A percentile compares a stretch with the other conserved stretches of the same genome.
Conservation (phyloP, 768 basidiomycete genomes). For the Rhizopogon rudus region DNA sequence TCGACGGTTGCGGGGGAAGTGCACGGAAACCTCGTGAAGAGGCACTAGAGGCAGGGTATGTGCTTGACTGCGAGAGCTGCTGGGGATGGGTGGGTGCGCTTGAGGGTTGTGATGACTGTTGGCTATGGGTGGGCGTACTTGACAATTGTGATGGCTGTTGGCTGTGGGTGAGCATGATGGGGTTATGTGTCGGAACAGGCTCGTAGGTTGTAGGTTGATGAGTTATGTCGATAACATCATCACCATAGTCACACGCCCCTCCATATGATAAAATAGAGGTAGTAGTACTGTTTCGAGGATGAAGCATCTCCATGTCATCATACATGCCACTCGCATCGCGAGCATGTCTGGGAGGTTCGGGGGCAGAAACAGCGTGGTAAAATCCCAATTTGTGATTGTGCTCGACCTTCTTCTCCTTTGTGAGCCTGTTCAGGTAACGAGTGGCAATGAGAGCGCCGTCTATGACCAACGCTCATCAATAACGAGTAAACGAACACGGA, state of each 20-base stretch:
- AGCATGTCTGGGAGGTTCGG: conserved; percentile 10
- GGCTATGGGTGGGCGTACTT: not conserved
- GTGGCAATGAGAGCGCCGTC: conserved; percentile 51
- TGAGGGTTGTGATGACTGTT: conserved; percentile 2
- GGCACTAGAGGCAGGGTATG: conserved; percentile 7
- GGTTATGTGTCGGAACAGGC: conserved; percentile 13
- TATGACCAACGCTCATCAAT: conserved; percentile 18
- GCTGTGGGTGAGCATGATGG: conserved; percentile 5
- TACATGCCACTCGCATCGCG: conserved; percentile 15
- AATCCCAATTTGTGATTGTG: conserved; percentile 30
- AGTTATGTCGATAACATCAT: conserved; percentile 18
- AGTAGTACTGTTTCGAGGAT: conserved; percentile 5
- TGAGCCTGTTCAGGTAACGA: conserved; percentile 49
- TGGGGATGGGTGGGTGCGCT: not conserved
- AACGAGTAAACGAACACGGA: not conserved
- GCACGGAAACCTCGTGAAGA: conserved; percentile 19
- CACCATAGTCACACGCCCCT: conserved; percentile 10
- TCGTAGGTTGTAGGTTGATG: conserved; percentile 10
- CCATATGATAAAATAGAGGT: not conserved
- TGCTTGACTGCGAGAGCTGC: not conserved
- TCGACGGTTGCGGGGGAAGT: conserved; percentile 24
- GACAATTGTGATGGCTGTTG: conserved; percentile 4
- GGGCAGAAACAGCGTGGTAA: conserved; percentile 23
- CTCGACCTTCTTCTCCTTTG: conserved; percentile 42
- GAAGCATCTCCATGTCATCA: conserved; percentile 25